These are phyloP conservation scores for Simplicillium sp. DNA, from an alignment of 2,329 filamentous ascomycete species.

Conservation along the genomic window DNA sequence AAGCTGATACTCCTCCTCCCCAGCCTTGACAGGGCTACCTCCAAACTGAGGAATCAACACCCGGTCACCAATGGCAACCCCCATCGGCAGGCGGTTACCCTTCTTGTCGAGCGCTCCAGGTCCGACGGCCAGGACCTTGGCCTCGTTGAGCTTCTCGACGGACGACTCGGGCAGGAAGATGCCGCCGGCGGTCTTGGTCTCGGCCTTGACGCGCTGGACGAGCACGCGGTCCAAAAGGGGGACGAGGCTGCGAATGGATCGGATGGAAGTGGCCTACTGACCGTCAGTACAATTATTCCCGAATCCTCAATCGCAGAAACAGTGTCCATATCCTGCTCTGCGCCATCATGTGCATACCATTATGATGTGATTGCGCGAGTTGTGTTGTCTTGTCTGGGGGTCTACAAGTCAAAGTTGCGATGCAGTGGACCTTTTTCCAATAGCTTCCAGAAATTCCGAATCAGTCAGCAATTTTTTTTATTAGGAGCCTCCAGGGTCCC, in stretches of 20 bases:
- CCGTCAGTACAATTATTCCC: no score
- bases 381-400: no score
- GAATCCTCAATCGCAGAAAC: no score
- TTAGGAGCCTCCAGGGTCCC: no score
- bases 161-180: slow-evolving; percentile 97
- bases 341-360: no score
- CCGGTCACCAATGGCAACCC: slow-evolving; percentile 76
- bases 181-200: slow-evolving; percentile 89
- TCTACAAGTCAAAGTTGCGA: no score
- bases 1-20: slow-evolving; percentile 90
- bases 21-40: slow-evolving; percentile 91
- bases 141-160: slow-evolving; percentile 98
- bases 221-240: slow-evolving; percentile 97
- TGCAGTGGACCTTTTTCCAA: slow-evolving; percentile 6
- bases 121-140: slow-evolving; percentile 89
- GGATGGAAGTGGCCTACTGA: slow-evolving; percentile 61
- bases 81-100: slow-evolving; percentile 78
- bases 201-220: slow-evolving; percentile 95
- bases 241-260: slow-evolving; percentile 88
- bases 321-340: no score
- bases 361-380: no score
- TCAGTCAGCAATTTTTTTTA: slow-evolving; percentile 6
- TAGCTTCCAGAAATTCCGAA: slow-evolving; percentile 12
- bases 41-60: slow-evolving; percentile 95
- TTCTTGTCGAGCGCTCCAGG: slow-evolving; percentile 82